Evolutionary conservation across 2,329 filamentous ascomycete species (phyloP), one percentile per base, ranked within the genome.

Genomic region (Neoascochyta sp.): DNA sequence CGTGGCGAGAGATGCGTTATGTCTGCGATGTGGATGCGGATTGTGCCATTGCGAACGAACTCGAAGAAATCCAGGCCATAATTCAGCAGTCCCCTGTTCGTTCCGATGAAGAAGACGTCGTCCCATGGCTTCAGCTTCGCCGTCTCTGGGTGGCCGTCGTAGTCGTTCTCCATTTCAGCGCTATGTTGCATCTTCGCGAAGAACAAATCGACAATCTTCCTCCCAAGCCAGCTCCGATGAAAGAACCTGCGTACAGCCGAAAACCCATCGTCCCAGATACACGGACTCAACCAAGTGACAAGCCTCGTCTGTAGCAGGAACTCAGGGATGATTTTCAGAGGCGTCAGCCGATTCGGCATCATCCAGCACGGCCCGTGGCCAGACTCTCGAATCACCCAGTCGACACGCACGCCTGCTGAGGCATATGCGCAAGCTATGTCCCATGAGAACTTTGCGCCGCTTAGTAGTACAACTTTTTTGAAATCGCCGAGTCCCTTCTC

Each of bases 231-330:
- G 0, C 73, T 77, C 16, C 68, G 66, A 39, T 82, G 77, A 24
- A 79, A 66, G 41, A 81, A 76, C 7, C 56, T 54, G 1, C 77
- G 71, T 3, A 76, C 66, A 3, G 59, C 63, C 3, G 68, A 27
- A 46, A 73, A 84, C 0, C 81, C 80, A 51, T 83, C 81, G 2
- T 80, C 80, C 79, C 81, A 89, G 15, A 82, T 73, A 49, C 82
- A 88, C 0, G 84, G 83, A 34, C 75, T 80, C 52, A 89, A 76
- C 81, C 81, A 88, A 1, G 78, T 83, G 24, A 88, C 60, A 34
- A 83, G 67, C 0, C 84, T 75, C 0, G 75, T 80, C 17, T 75
- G 73, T 3, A 81, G 68, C 5, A 86, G 69, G 39, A 79, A 74
- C 56, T 86, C 82, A 0, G 84, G 64, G 67, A 75, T 77, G 37